Conservation (phyloP, 2,329 filamentous ascomycete genomes). For the Curvularia lunata region DNA sequence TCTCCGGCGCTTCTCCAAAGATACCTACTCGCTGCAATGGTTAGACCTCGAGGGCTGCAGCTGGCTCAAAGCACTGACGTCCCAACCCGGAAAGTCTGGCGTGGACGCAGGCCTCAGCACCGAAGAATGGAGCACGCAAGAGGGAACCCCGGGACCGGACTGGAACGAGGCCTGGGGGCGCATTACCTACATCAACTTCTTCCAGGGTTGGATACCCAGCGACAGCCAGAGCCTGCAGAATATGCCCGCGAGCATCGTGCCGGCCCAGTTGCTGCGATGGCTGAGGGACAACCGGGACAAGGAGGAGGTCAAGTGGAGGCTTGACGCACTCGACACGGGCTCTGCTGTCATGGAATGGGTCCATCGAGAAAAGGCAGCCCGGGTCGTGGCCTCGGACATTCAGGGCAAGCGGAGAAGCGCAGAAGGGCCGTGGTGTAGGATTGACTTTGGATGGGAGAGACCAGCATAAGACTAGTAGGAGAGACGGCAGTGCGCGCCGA, state of each 20-base stretch:
- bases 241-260: conserved; percentile 46
- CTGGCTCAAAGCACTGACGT: conserved; percentile 62
- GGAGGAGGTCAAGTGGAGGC: conserved; percentile 25
- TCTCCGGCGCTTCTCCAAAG: conserved; percentile 61
- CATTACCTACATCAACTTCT: conserved; percentile 50
- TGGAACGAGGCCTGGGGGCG: conserved; percentile 55
- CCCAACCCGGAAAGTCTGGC: conserved; percentile 29
- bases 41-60: conserved; percentile 67
- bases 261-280: conserved; percentile 45
- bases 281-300: conserved; percentile 41
- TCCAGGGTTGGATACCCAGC: conserved; percentile 54
- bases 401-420: conserved; percentile 33
- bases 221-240: conserved; percentile 37
- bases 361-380: conserved; percentile 46
- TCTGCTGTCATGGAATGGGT: conserved; percentile 45
- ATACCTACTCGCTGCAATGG: conserved; percentile 66
- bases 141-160: conserved; percentile 35
- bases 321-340: conserved; percentile 28
- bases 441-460: conserved; percentile 47
- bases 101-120: conserved; percentile 1
- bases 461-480: background rate
- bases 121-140: conserved; percentile 14
- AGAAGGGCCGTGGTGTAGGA: conserved; percentile 39
- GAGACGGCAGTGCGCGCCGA: background rate
- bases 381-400: conserved; percentile 42